These are phyloP conservation scores for Melaleuca quinquenervia DNA, from an alignment of 345 rosid genomes.

Conservation along the genomic window DNA sequence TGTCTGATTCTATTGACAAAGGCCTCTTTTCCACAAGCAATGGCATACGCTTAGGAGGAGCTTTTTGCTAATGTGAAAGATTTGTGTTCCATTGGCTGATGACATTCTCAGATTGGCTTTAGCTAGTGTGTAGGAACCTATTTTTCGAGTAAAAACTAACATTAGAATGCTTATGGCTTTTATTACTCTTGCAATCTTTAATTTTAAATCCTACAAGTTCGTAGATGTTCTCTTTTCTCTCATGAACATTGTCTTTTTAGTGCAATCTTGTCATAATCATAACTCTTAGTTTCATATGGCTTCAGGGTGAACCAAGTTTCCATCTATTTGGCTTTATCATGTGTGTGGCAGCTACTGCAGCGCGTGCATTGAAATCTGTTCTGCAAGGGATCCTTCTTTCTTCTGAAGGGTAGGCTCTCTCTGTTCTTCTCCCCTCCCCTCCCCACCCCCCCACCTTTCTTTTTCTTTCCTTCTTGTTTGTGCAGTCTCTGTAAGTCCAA, in stretches of 20 bases:
- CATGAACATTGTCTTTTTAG: neutral
- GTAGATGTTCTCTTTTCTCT: neutral
- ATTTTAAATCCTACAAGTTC: neutral
- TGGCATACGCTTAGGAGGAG: neutral
- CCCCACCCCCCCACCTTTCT: neutral
- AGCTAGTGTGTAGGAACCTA: neutral
- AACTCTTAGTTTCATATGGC: neutral
- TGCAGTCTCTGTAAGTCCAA: neutral
- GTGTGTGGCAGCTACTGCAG: constrained; percentile 91
- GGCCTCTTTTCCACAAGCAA: neutral
- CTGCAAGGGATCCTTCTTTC: constrained; percentile 96
- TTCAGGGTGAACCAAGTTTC: constrained; percentile 94
- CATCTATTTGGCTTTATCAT: constrained; percentile 93
- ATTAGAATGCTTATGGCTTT: neutral
- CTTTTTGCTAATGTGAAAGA: neutral
- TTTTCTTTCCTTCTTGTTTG: neutral
- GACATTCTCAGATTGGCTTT: neutral
- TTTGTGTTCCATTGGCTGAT: neutral
- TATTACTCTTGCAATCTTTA: neutral
- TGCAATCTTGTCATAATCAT: neutral
- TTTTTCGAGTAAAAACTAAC: neutral
- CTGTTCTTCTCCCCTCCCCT: neutral
- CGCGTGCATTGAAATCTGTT: constrained; percentile 96
- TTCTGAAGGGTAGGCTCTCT: constrained; percentile 68
- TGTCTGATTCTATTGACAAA: neutral